Conservation (phyloP, 225 moss, liverwort and hornwort species). For the Thuidium tamariscinum region DNA sequence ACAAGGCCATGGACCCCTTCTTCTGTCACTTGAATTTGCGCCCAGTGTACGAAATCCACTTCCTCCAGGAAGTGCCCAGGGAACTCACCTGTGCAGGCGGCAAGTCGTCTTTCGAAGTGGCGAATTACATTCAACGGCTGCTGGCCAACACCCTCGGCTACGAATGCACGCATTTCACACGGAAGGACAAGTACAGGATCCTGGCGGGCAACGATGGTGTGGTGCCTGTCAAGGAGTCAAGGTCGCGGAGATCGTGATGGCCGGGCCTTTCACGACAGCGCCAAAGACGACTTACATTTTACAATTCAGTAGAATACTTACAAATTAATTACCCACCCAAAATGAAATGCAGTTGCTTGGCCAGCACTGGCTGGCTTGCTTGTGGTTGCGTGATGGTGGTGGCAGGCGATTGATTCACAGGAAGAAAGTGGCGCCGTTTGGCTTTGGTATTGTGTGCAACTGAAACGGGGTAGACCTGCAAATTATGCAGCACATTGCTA, state of each 20-base stretch:
- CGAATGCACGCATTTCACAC: slow-evolving; percentile 69
- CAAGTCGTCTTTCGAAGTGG: slow-evolving; percentile 60
- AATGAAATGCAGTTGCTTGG: no score
- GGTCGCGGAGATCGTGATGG: neutral
- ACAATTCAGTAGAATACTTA: neutral
- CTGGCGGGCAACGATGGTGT: slow-evolving; percentile 69
- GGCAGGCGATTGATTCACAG: neutral
- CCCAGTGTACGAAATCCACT: slow-evolving; percentile 53
- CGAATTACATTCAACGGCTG: slow-evolving; percentile 62
- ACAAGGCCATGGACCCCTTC: slow-evolving; percentile 93
- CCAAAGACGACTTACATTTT: neutral
- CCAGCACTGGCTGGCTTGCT: no score
- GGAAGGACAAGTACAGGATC: slow-evolving; percentile 73
- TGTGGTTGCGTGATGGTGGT: neutral
- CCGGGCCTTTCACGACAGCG: neutral
- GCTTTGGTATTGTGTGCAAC: neutral
- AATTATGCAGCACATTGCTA: neutral
- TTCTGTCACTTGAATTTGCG: slow-evolving; percentile 69
- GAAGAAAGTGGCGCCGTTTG: neutral
- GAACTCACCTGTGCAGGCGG: slow-evolving; percentile 65
- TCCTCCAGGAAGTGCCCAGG: slow-evolving; percentile 47
- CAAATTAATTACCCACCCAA: neutral
- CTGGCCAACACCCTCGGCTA: slow-evolving; percentile 52
- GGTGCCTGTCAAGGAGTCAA: slow-evolving; percentile 20
- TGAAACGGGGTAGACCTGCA: neutral